phyloP scores from a whole-genome alignment of 805 yeast genomes.

The Kodamaea laetipori region DNA sequence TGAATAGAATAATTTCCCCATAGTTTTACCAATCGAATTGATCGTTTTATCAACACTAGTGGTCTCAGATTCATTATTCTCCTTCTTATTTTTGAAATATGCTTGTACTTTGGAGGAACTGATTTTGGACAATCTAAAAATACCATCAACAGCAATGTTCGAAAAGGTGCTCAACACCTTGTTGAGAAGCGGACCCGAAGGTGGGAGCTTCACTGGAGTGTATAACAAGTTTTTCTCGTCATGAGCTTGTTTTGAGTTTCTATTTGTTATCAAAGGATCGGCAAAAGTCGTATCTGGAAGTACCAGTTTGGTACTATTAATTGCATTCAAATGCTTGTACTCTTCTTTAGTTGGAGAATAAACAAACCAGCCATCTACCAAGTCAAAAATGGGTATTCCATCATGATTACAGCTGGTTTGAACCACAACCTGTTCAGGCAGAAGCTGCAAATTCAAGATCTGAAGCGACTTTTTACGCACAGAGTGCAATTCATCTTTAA shows the following conservation, averaged over 20 bases:
- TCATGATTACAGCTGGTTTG: constrained; percentile 34
- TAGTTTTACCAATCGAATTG: constrained; percentile 32
- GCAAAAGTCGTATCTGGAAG: neutral
- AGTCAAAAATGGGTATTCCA: constrained; percentile 47
- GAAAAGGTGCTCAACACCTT: constrained; percentile 52
- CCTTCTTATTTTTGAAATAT: constrained; percentile 28
- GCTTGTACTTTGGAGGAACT: constrained; percentile 47
- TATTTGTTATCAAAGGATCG: constrained; percentile 15
- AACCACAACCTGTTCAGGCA: constrained; percentile 22
- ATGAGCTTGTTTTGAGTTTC: neutral
- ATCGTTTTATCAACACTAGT: constrained; percentile 26
- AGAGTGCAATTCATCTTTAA: constrained; percentile 18
- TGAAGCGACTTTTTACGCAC: constrained; percentile 25
- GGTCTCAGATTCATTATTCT: constrained; percentile 3
- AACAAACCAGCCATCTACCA: constrained; percentile 52
- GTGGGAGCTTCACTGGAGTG: constrained; percentile 51
- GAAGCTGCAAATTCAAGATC: neutral
- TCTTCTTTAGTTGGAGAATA: constrained; percentile 46
- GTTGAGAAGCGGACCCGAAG: constrained; percentile 48
- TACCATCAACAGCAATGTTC: constrained; percentile 53
- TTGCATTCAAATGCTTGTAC: constrained; percentile 30
- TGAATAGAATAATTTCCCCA: constrained; percentile 36
- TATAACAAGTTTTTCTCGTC: constrained; percentile 18
- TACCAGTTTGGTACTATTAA: constrained; percentile 12
- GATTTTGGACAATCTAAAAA: constrained; percentile 50